Conservation (phyloP, 768 basidiomycete species). For the Trametes cinnabarina region DNA sequence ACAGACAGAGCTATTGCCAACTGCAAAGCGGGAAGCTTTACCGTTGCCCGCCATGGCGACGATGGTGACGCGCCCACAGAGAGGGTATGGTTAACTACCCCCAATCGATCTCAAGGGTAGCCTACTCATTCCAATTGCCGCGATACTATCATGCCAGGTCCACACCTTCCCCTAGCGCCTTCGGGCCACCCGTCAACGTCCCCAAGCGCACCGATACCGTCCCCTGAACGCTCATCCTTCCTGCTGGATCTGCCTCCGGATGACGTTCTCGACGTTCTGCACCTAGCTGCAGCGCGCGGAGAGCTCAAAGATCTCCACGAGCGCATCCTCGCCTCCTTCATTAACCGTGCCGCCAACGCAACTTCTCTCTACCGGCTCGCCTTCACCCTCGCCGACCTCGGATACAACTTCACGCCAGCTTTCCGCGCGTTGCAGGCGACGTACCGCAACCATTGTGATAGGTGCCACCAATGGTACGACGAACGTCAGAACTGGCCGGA, state of each 20-base stretch:
- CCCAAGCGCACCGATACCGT: background rate
- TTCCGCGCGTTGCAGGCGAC: background rate
- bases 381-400: background rate
- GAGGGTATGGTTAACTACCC: too few species aligned
- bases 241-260: background rate
- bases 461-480: conserved; percentile 11
- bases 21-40: too few species aligned
- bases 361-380: background rate
- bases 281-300: conserved; percentile 15
- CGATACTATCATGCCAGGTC: too few species aligned
- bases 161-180: background rate
- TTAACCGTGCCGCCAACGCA: background rate
- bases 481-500: background rate
- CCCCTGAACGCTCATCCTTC: background rate
- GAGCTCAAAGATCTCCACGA: conserved; percentile 16
- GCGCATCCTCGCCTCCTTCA: conserved; percentile 9
- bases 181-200: background rate
- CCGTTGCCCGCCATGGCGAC: too few species aligned
- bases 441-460: conserved; percentile 1
- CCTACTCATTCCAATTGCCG: too few species aligned
- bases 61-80: too few species aligned
- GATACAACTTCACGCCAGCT: conserved; percentile 3
- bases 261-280: conserved; percentile 5
- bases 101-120: too few species aligned
- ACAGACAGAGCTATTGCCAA: too few species aligned